Percentiles rank a stretch among this genome's conserved stretches.
Conservation (phyloP, 768 basidiomycete species). For the Pleurotus giganteus region DNA sequence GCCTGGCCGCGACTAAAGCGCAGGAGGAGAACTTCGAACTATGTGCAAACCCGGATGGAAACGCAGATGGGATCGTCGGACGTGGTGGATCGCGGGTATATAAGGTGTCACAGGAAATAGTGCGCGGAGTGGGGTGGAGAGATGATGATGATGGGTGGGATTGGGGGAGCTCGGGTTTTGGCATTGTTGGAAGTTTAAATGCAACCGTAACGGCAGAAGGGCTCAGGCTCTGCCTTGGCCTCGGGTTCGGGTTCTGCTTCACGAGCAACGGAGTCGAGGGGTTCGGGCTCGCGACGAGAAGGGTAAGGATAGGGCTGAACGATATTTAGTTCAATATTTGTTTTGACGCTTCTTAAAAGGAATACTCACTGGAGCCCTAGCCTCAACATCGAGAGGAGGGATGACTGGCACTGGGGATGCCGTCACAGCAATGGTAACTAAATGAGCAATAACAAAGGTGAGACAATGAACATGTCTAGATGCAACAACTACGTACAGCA, state of each 20-base stretch:
- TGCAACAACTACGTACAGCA: not conserved
- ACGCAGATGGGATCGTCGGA: not conserved
- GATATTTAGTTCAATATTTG: too few relatives aligned
- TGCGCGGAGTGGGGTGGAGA: not conserved
- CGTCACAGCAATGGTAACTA: constrained; percentile 5
- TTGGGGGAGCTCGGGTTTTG: not conserved
- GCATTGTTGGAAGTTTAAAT: not conserved
- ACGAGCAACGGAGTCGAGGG: not conserved
- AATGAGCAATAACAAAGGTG: not conserved
- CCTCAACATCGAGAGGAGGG: constrained; percentile 10
- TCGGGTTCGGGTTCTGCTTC: constrained; percentile 1
- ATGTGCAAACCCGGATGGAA: constrained; percentile 1
- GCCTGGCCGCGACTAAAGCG: not conserved
- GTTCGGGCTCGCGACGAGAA: constrained; percentile 2
- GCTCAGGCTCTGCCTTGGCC: constrained; percentile 7
- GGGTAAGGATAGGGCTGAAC: not conserved
- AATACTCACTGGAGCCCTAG: not conserved
- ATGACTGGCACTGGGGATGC: not conserved
- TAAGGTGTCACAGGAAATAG: not conserved
- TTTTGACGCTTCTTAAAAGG: too few relatives aligned
- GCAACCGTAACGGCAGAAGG: constrained; percentile 8
- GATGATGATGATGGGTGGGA: not conserved
- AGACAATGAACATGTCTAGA: not conserved
- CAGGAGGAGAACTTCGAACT: not conserved
- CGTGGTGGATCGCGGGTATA: not conserved